phyloP scores from a whole-genome alignment of 768 basidiomycete species.

The Porphyrellus cyaneotinctus region DNA sequence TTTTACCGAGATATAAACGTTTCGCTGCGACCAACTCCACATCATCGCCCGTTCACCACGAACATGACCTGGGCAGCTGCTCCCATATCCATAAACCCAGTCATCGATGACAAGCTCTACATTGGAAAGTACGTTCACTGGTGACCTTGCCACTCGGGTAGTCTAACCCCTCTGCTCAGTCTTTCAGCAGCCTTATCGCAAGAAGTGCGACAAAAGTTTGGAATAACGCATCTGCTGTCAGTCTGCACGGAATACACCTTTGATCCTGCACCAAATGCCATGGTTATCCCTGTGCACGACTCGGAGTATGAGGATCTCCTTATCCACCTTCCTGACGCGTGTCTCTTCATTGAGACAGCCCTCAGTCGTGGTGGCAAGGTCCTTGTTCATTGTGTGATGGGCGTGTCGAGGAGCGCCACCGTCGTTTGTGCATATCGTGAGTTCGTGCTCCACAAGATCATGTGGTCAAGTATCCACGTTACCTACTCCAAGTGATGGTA shows the following conservation, averaged over 20 bases:
- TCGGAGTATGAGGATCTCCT: slow-evolving; percentile 54
- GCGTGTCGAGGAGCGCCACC: slow-evolving; percentile 64
- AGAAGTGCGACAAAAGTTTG: slow-evolving; percentile 29
- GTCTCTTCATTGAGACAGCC: slow-evolving; percentile 60
- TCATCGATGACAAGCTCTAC: slow-evolving; percentile 32
- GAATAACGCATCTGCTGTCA: slow-evolving; percentile 53
- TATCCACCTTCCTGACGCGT: slow-evolving; percentile 57
- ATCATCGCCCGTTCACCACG: slow-evolving; percentile 1
- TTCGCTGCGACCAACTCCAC: slow-evolving; percentile 11
- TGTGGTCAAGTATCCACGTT: slow-evolving; percentile 1
- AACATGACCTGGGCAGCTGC: slow-evolving; percentile 29
- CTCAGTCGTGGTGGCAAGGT: slow-evolving; percentile 50
- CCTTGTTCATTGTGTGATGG: slow-evolving; percentile 72
- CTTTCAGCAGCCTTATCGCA: slow-evolving; percentile 33
- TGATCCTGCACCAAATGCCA: slow-evolving; percentile 34
- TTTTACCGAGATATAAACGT: slow-evolving; percentile 21
- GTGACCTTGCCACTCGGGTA: background rate
- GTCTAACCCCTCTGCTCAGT: slow-evolving; percentile 14
- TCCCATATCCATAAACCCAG: slow-evolving; percentile 24
- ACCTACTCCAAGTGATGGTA: slow-evolving; percentile 43
- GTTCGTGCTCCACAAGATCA: slow-evolving; percentile 18
- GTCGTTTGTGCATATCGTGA: slow-evolving; percentile 53
- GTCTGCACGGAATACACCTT: slow-evolving; percentile 55
- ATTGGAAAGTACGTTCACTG: slow-evolving; percentile 34
- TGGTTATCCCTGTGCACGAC: slow-evolving; percentile 38